Percentiles rank a stretch among this genome's conserved stretches.
phyloP scores from a whole-genome alignment of 768 basidiomycete species.

The Suillus placidus region DNA sequence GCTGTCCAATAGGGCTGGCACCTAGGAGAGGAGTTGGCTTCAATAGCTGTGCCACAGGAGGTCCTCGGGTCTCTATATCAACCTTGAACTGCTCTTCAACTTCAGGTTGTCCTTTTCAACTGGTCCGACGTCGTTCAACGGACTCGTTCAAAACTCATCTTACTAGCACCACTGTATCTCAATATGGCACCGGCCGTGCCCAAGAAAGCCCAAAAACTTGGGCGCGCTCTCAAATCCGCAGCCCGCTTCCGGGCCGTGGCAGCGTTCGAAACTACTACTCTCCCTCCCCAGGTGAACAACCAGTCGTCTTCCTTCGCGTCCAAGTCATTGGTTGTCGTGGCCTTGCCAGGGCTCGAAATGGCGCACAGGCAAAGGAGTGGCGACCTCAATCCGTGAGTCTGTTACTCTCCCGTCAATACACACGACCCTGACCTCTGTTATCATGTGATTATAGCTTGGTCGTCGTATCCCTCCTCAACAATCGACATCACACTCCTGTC shows the following conservation, averaged over 20 bases:
- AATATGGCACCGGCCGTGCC: slow-evolving; percentile 38
- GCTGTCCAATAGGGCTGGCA: not conserved
- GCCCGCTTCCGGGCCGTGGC: slow-evolving; percentile 52
- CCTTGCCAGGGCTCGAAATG: slow-evolving; percentile 33
- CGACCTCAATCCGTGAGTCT: slow-evolving; percentile 78
- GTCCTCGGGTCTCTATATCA: not conserved
- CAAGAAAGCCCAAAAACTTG: slow-evolving; percentile 53
- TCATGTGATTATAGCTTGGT: slow-evolving; percentile 55
- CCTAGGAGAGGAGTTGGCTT: not conserved
- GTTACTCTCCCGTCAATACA: not conserved
- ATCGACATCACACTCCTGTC: slow-evolving; percentile 72
- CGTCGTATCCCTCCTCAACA: slow-evolving; percentile 61
- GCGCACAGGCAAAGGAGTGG: slow-evolving; percentile 68
- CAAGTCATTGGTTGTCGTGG: slow-evolving; percentile 68
- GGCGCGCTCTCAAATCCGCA: slow-evolving; percentile 61
- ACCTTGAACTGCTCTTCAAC: not conserved
- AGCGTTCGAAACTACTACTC: slow-evolving; percentile 39
- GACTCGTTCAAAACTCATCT: not conserved
- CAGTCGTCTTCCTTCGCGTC: slow-evolving; percentile 66
- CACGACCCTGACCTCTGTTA: slow-evolving; percentile 7
- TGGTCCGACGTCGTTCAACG: not conserved
- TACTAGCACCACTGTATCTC: not conserved
- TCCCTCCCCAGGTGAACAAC: slow-evolving; percentile 62
- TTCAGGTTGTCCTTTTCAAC: not conserved
- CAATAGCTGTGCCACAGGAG: not conserved